Conservation (phyloP, 768 basidiomycete genomes). For the Hysterangium stoloniferum region DNA sequence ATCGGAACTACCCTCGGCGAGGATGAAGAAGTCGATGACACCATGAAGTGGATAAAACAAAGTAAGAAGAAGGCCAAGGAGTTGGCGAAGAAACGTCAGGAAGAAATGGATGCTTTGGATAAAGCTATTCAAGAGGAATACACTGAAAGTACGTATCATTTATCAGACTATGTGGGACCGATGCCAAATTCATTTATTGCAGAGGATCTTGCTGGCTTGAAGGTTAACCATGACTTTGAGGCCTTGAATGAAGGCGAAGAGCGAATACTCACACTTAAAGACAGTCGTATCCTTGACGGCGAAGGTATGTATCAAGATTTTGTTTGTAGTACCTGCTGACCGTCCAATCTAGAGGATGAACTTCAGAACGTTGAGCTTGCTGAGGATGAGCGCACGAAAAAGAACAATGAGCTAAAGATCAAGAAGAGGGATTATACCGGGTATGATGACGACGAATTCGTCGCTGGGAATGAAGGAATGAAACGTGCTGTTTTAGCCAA, state of each 20-base stretch:
- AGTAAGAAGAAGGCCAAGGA: conserved; percentile 89
- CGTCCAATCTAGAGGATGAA: conserved; percentile 72
- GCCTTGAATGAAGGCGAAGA: conserved; percentile 91
- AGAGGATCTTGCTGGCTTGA: conserved; percentile 90
- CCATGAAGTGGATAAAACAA: conserved; percentile 85
- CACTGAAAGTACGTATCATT: conserved; percentile 63
- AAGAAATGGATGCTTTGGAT: conserved; percentile 82
- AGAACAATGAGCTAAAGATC: conserved; percentile 77
- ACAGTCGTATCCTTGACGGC: conserved; percentile 88
- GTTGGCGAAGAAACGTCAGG: conserved; percentile 71
- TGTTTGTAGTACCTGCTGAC: conserved; percentile 8
- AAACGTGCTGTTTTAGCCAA: conserved; percentile 81
- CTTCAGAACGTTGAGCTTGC: conserved; percentile 94
- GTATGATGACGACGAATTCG: conserved; percentile 94
- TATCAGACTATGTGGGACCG: background rate
- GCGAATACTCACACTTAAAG: conserved; percentile 93
- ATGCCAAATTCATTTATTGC: conserved; percentile 9
- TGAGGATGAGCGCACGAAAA: conserved; percentile 73
- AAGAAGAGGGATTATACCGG: conserved; percentile 89
- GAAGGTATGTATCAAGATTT: conserved; percentile 52
- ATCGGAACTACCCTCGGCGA: conserved; percentile 91
- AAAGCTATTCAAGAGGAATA: conserved; percentile 70
- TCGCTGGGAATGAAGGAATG: conserved; percentile 62
- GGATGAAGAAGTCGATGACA: conserved; percentile 69
- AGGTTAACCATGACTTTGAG: conserved; percentile 93